These are phyloP conservation scores for Leishmania tropica DNA, from an alignment of 208 protist genomes.

Conservation along the genomic window DNA sequence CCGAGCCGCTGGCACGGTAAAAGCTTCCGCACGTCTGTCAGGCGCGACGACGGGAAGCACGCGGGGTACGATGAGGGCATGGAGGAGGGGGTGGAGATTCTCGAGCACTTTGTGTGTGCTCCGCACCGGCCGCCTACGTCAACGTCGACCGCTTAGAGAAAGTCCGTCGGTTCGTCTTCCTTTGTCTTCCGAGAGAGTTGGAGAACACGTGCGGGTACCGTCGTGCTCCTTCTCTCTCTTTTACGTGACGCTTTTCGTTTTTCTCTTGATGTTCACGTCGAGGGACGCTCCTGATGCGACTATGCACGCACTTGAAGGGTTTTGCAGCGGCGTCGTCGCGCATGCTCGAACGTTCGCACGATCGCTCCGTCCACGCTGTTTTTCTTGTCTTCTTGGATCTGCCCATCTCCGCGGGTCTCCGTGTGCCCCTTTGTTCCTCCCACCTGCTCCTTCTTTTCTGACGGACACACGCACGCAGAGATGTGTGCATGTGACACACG, in stretches of 20 bases:
- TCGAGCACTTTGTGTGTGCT: slow-evolving; percentile 61
- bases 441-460: not conserved
- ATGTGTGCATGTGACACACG: not conserved
- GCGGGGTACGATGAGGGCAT: not conserved
- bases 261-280: not conserved
- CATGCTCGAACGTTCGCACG: not conserved
- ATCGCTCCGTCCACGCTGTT: not conserved
- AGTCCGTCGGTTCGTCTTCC: not conserved
- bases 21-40: slow-evolving; percentile 1
- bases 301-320: not conserved
- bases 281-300: not conserved
- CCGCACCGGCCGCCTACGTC: slow-evolving; percentile 29
- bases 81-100: slow-evolving; percentile 34
- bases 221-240: not conserved
- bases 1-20: slow-evolving; percentile 69
- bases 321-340: not conserved
- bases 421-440: not conserved
- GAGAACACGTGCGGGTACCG: not conserved
- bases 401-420: not conserved
- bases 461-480: not conserved
- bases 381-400: not conserved
- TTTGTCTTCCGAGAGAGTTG: not conserved
- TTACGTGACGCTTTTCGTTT: not conserved
- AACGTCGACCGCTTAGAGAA: not conserved
- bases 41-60: not conserved